Evolutionary conservation across 108 stramenopile genomes (phyloP).

Genomic region (Pseudonitzschia multiseries): DNA sequence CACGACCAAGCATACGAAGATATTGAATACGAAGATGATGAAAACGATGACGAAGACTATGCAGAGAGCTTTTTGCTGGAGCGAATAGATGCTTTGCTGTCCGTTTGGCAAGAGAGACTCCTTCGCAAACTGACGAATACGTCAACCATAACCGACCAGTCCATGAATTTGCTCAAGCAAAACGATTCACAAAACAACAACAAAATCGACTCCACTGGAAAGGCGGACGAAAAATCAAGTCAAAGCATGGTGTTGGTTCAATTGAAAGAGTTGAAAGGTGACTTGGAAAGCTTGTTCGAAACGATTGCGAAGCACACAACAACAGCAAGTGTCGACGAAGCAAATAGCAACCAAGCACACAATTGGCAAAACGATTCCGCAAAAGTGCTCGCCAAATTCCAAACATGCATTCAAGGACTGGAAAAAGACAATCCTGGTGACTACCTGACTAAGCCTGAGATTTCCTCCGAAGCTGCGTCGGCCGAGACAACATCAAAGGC

Average conservation of each 20-base stretch:
- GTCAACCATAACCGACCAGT: conserved; percentile 39
- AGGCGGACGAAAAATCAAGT: not conserved
- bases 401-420: conserved; percentile 19
- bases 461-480: not conserved
- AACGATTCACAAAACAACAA: not conserved
- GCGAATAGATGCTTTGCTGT: conserved; percentile 23
- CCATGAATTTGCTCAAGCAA: conserved; percentile 39
- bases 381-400: conserved; percentile 8
- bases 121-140: conserved; percentile 32
- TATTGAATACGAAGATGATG: conserved; percentile 13
- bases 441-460: not conserved
- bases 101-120: conserved; percentile 34
- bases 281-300: conserved; percentile 18
- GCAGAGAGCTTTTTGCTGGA: conserved; percentile 16
- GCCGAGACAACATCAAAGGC: not conserved
- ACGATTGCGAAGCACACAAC: not conserved
- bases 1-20: conserved; percentile 17
- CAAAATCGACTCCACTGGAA: not conserved
- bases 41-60: conserved; percentile 16
- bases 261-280: conserved; percentile 29
- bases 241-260: not conserved
- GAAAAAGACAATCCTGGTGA: not conserved
- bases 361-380: conserved; percentile 19
- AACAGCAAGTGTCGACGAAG: not conserved
- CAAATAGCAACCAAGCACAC: not conserved